These are phyloP conservation scores for Neofusicoccum umdonicola DNA, from an alignment of 2,329 filamentous ascomycete species.

Conservation along the genomic window DNA sequence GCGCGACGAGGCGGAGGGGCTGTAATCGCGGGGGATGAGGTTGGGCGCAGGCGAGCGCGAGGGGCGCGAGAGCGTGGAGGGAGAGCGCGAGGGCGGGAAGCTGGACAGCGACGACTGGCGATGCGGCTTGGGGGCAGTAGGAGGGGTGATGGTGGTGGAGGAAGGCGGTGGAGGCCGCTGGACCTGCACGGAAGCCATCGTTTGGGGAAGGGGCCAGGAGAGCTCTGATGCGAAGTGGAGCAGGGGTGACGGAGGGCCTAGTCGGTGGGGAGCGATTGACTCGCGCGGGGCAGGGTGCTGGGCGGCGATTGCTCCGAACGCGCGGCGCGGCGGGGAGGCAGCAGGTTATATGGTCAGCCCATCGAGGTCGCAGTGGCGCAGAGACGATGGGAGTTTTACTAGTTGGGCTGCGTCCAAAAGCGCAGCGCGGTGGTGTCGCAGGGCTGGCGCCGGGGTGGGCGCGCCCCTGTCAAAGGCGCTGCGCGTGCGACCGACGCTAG, in stretches of 20 bases:
- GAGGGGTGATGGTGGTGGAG: neutral
- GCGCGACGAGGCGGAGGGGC: conserved; percentile 22
- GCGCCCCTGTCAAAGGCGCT: neutral
- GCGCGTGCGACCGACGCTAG: neutral
- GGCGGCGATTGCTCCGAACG: neutral
- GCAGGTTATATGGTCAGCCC: neutral
- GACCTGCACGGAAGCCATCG: conserved; percentile 31
- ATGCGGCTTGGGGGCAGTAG: conserved; percentile 24
- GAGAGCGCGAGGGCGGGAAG: conserved; percentile 40
- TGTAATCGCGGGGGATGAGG: conserved; percentile 31
- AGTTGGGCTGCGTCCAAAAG: neutral
- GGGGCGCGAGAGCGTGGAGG: conserved; percentile 36
- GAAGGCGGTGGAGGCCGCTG: conserved; percentile 24
- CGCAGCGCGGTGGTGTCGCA: neutral
- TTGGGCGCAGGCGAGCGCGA: conserved; percentile 36
- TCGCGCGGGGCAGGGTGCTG: neutral
- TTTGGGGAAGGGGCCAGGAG: conserved; percentile 16
- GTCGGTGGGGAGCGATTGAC: conserved; percentile 10
- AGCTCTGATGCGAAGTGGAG: conserved; percentile 11
- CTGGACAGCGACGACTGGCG: conserved; percentile 43
- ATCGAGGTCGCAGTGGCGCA: neutral
- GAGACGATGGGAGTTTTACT: conserved; percentile 8
- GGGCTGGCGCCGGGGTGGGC: neutral
- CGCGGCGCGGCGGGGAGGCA: neutral
- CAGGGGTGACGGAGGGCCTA: conserved; percentile 6